phyloP scores from a whole-genome alignment of 768 basidiomycete genomes.

The Boletus coccyginus region DNA sequence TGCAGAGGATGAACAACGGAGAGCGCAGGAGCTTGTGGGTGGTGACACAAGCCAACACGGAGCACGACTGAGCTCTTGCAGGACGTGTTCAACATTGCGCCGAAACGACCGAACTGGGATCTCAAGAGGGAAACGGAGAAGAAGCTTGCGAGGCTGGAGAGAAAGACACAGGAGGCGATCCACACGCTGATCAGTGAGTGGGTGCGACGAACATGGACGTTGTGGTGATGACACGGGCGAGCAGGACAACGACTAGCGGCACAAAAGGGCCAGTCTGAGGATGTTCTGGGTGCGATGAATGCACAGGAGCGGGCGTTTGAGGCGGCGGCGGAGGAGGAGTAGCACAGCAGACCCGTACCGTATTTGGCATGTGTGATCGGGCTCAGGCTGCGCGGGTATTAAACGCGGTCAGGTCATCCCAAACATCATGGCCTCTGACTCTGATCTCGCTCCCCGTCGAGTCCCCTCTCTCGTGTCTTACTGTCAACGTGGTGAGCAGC shows the following conservation, averaged over 20 bases:
- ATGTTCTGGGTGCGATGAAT: slow-evolving; percentile 80
- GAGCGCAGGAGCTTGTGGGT: slow-evolving; percentile 84
- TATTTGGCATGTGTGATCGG: slow-evolving; percentile 19
- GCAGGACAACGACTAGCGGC: slow-evolving; percentile 76
- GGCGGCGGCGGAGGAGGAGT: slow-evolving; percentile 19
- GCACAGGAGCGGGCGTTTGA: slow-evolving; percentile 63
- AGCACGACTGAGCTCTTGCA: slow-evolving; percentile 33
- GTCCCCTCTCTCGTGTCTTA: slow-evolving; percentile 63
- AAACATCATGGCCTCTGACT: slow-evolving; percentile 30
- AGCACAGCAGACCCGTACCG: neutral
- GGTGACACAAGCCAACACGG: slow-evolving; percentile 3
- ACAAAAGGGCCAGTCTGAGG: slow-evolving; percentile 77
- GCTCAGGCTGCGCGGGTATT: neutral
- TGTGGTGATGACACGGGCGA: slow-evolving; percentile 3
- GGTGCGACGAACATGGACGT: neutral
- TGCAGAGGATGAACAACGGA: slow-evolving; percentile 78
- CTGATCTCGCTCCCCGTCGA: slow-evolving; percentile 35
- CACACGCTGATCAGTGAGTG: slow-evolving; percentile 88
- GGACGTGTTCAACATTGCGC: slow-evolving; percentile 97
- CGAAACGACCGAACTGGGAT: slow-evolving; percentile 96
- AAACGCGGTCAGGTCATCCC: slow-evolving; percentile 8
- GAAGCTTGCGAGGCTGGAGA: slow-evolving; percentile 83
- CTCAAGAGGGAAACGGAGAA: slow-evolving; percentile 92
- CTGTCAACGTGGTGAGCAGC: slow-evolving; percentile 67
- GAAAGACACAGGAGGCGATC: slow-evolving; percentile 89